phyloP scores from a whole-genome alignment of 108 stramenopile species.

The Discostella stelligeroides region DNA sequence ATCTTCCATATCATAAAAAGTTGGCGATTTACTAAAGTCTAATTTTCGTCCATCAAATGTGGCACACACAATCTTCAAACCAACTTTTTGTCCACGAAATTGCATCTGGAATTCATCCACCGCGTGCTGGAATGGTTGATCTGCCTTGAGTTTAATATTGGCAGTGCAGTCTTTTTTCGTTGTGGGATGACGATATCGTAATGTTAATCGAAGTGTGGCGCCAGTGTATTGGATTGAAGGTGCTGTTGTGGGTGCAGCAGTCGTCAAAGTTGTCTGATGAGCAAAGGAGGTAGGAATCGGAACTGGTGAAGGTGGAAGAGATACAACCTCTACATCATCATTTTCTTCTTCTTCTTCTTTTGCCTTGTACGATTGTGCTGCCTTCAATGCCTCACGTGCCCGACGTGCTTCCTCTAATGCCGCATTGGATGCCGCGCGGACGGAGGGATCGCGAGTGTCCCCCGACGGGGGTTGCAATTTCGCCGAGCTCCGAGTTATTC shows the following conservation, averaged over 20 bases:
- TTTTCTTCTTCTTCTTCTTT: not conserved
- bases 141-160: constrained; percentile 34
- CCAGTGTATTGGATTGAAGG: constrained; percentile 2
- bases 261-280: not conserved
- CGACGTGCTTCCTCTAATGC: constrained; percentile 4
- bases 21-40: constrained; percentile 50
- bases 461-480: too few relatives aligned
- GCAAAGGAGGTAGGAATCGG: too few relatives aligned
- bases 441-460: constrained; percentile 1
- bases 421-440: constrained; percentile 7
- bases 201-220: constrained; percentile 15
- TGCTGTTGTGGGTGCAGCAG: not conserved
- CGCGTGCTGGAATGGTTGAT: constrained; percentile 35
- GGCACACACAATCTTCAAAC: constrained; percentile 9
- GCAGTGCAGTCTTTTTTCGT: constrained; percentile 29
- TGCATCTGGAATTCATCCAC: not conserved
- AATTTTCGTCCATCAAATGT: constrained; percentile 63
- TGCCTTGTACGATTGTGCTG: constrained; percentile 14
- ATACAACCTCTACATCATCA: not conserved
- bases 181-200: constrained; percentile 25
- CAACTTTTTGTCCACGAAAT: not conserved
- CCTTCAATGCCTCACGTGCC: constrained; percentile 8
- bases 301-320: not conserved
- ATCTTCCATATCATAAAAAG: constrained; percentile 73
- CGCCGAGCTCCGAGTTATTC: too few relatives aligned